A percentile compares a stretch with the other conserved stretches of the same genome.
phyloP scores from a whole-genome alignment of 768 basidiomycete genomes.

The Rhodotorula paludigena region DNA sequence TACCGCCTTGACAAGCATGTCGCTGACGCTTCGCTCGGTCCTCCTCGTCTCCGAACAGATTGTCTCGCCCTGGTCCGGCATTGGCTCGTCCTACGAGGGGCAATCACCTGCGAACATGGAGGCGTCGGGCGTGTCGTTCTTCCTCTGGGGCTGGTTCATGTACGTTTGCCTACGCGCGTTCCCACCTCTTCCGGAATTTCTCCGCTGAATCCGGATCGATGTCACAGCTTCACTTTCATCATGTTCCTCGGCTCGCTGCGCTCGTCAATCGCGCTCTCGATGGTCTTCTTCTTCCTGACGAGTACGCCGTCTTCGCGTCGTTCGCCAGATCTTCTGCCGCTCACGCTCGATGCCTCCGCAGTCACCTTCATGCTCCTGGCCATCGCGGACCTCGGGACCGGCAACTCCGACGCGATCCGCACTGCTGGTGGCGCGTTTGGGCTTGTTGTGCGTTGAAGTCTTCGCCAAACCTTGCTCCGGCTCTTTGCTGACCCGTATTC shows the following conservation, averaged over 20 bases:
- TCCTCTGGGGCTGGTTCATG: slow-evolving; percentile 44
- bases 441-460: slow-evolving; percentile 32
- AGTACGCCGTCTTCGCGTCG: slow-evolving; percentile 12
- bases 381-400: slow-evolving; percentile 40
- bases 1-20: too few species aligned
- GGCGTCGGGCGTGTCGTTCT: slow-evolving; percentile 68
- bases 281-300: slow-evolving; percentile 50
- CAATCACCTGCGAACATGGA: slow-evolving; percentile 57
- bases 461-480: background rate
- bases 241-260: slow-evolving; percentile 45
- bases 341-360: background rate
- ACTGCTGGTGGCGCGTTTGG: slow-evolving; percentile 49
- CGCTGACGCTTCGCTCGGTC: too few species aligned
- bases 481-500: too few species aligned
- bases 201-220: too few species aligned
- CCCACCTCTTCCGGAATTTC: too few species aligned
- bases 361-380: slow-evolving; percentile 44
- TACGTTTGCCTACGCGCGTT: background rate
- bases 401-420: slow-evolving; percentile 25
- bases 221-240: slow-evolving; percentile 52
- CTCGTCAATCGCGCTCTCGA: slow-evolving; percentile 48
- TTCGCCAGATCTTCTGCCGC: background rate
- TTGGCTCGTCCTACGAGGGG: slow-evolving; percentile 53
- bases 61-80: slow-evolving; percentile 64
- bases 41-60: too few species aligned